Conservation (phyloP, 1,284 basidiomycete genomes). For the Puccinia novopanici region DNA sequence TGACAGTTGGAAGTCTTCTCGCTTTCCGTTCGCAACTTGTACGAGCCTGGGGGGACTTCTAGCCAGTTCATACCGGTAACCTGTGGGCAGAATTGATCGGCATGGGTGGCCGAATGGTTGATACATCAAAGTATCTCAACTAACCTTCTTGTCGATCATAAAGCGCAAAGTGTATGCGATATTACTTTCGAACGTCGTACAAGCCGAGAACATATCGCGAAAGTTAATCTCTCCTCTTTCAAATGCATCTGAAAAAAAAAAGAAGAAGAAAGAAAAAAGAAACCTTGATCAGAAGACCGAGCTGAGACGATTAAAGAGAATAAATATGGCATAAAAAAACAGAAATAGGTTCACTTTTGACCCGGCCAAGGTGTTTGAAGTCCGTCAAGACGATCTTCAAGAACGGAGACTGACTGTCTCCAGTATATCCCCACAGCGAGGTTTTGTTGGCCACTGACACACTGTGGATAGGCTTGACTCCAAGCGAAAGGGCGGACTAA, state of each 20-base stretch:
- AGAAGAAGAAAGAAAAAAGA: background rate
- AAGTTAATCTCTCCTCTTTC: constrained; percentile 79
- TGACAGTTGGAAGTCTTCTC: constrained; percentile 78
- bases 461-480: constrained; percentile 54
- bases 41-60: constrained; percentile 78
- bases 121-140: constrained; percentile 40
- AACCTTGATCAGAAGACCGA: constrained; percentile 50
- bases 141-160: constrained; percentile 90
- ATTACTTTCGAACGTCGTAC: constrained; percentile 82
- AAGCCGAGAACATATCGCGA: constrained; percentile 67
- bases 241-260: constrained; percentile 69
- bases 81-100: constrained; percentile 60
- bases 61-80: constrained; percentile 98
- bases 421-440: constrained; percentile 81
- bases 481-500: constrained; percentile 52
- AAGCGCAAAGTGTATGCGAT: constrained; percentile 83
- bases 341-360: constrained; percentile 70
- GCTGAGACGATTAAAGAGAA: constrained; percentile 34
- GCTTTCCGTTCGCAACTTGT: constrained; percentile 66
- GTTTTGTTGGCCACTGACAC: constrained; percentile 67
- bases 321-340: background rate
- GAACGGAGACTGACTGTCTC: constrained; percentile 76
- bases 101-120: background rate
- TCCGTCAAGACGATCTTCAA: constrained; percentile 76
- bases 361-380: constrained; percentile 75